Evolutionary conservation across 2,329 filamentous ascomycete genomes (phyloP), one percentile per base, ranked within the genome.

Genomic region (Botrytis paeoniae): DNA sequence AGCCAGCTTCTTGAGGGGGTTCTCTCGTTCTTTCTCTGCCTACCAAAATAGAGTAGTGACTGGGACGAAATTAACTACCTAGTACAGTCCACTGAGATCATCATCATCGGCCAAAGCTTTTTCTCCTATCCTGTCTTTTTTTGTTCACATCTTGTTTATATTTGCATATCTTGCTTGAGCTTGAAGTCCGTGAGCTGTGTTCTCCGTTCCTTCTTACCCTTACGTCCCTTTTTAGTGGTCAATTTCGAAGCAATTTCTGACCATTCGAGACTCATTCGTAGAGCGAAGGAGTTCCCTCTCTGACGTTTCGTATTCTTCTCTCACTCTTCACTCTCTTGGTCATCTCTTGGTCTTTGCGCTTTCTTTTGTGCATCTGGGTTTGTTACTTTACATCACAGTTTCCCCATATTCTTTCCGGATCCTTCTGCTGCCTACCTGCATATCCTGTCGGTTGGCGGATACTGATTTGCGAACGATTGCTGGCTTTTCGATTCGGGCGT

Each of bases 291-390:
- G 69, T 72, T 72, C 39, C 73, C 69, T 68, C 70, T 74, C 54
- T 62, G 71, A 60, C 73, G 77, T 78, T 80, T 79, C 79, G 75
- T 71, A 61, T 75, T 72, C 64, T 73, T 75, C 70, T 63, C 54
- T 64, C 75, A 76, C 72, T 69, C 65, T 39, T 77, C 75, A 68
- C 71, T 78, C 76, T 78, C 73, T 79, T 78, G 76, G 77, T 73
- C 73, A 57, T 71, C 20, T 59, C 65, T 74, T 75, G 66, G 70
- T 74, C 73, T 74, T 73, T 75, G 72, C 66, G 51, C 45, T 71
- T 54, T 35, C n/a, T 45, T 43, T 32, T 54, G 32, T 54, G 37
- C 69, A n/a, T 54, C 20, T 66, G 37, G 60, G 45, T 72, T 71
- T 70, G 43, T 73, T 71, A 39, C 66, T 73, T 72, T 70, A 64